Evolutionary conservation across 257 asterid species (phyloP).

Genomic region (Echium plantagineum): DNA sequence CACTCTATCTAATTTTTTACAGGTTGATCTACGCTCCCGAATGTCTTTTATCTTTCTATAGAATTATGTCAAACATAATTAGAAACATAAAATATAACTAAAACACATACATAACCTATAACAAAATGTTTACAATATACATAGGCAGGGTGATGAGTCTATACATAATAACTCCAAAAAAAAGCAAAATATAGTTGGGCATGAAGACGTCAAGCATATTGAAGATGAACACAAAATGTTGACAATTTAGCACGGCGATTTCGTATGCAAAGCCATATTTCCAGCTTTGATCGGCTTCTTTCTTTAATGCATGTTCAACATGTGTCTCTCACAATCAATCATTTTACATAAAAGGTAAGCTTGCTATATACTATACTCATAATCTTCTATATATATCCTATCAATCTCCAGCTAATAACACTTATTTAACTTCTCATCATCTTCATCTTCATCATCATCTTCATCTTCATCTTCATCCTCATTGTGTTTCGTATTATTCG

Average conservation of each 20-base stretch:
- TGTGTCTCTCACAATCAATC: conserved; percentile 41
- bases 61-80: no score
- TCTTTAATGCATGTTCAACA: conserved; percentile 77
- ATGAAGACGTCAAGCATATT: not conserved
- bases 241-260: conserved; percentile 23
- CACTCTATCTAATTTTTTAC: no score
- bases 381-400: conserved; percentile 29
- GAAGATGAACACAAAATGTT: conserved; percentile 7
- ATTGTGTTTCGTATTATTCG: conserved; percentile 12
- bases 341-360: conserved; percentile 17
- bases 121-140: no score
- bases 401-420: conserved; percentile 18
- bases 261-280: conserved; percentile 44
- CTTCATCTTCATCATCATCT: no score
- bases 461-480: conserved; percentile 11
- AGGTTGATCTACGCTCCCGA: no score
- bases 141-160: no score
- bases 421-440: no score
- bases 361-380: conserved; percentile 18
- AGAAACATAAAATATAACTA: no score
- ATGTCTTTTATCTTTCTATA: no score
- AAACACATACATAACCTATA: no score
- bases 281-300: conserved; percentile 53
- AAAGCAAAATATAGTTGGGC: no score
- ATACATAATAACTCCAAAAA: no score